Evolutionary conservation across 2,329 filamentous ascomycete species (phyloP).

Genomic region (Pezicula radicicola): DNA sequence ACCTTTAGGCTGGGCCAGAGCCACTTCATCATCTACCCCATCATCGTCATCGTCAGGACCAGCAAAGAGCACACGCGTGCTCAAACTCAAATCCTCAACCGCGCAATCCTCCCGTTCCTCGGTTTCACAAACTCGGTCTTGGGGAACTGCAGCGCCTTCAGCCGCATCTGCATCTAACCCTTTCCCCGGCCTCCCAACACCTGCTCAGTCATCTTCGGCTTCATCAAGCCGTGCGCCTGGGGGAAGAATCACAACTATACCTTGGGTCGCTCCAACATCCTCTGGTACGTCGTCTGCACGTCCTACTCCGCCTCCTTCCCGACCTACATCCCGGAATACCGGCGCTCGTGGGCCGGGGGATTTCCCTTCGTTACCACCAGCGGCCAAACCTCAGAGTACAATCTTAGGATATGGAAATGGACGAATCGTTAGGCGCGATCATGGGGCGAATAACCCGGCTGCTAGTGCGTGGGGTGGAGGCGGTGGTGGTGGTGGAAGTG

Average conservation of each 20-base stretch:
- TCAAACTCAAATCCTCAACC: constrained; percentile 68
- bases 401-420: constrained; percentile 60
- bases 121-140: constrained; percentile 53
- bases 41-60: constrained; percentile 34
- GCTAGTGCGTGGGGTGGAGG: constrained; percentile 21
- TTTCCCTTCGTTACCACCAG: constrained; percentile 80
- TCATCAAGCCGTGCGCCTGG: constrained; percentile 6
- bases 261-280: constrained; percentile 28
- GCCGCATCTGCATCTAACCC: constrained; percentile 34
- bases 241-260: constrained; percentile 26
- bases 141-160: constrained; percentile 36
- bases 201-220: constrained; percentile 15
- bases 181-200: constrained; percentile 40
- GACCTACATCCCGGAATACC: constrained; percentile 12
- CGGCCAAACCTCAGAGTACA: constrained; percentile 64
- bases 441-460: constrained; percentile 28
- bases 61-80: constrained; percentile 53
- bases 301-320: constrained; percentile 17
- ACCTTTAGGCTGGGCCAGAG: constrained; percentile 25
- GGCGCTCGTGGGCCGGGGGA: constrained; percentile 42
- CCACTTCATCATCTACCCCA: constrained; percentile 10
- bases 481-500: constrained; percentile 17
- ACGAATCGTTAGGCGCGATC: constrained; percentile 49
- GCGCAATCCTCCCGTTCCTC: constrained; percentile 63
- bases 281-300: constrained; percentile 30